Base-by-base conservation (phyloP, 2,329 filamentous ascomycete genomes). In the Aspergillus transmontanensis region DNA sequence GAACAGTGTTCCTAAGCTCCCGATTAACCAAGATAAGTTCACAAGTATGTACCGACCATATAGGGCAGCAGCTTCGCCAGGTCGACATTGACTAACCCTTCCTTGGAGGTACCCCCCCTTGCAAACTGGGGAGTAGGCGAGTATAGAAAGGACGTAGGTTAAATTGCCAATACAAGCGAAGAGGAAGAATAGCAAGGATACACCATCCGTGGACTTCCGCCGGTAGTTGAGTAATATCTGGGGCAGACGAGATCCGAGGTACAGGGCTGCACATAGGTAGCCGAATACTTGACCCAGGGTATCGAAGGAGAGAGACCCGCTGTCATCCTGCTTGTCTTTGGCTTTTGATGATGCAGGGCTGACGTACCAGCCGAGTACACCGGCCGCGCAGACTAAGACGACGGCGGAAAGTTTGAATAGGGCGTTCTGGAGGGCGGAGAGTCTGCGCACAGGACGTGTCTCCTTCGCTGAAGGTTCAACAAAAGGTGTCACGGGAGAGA, bases 121-220 rank as follows among this genome's bases (percentile, higher is more conserved):
- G 48, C 92, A 96, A 34, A 85, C 81, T 0, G 94, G 92, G 63
- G 94, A 92, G 73, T 93, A 98, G 1, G 93, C 94, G 67, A 98
- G 85, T 69, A 99, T 98, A 43, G 90, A 94, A 43, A 97, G 82
- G 21, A 97, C 94, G 73, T 96, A 98, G 0, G 94, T 97, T 68
- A 97, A 78, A 76, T 99, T 99, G 2, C 95, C 95, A 6, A 98
- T 87, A 75, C 94, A 98, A 5, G 95, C 95, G 76, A 99, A 98
- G 26, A 98, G 83, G 81, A 98, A 98, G 80, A 98, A 99, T 12
- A 98, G 85, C 80, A 97, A 89, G 68, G 91, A 94, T 23, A 99
- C 90, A 4, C 95, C 95, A 61, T 98, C 94, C 1, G 94, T 97
- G 50, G 90, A 94, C 81, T 96, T 96, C 66, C 95, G 90, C 23